A percentile compares a stretch with the other conserved stretches of the same genome.
Evolutionary conservation across 768 basidiomycete species (phyloP).

Genomic region (Podaxis sp.): DNA sequence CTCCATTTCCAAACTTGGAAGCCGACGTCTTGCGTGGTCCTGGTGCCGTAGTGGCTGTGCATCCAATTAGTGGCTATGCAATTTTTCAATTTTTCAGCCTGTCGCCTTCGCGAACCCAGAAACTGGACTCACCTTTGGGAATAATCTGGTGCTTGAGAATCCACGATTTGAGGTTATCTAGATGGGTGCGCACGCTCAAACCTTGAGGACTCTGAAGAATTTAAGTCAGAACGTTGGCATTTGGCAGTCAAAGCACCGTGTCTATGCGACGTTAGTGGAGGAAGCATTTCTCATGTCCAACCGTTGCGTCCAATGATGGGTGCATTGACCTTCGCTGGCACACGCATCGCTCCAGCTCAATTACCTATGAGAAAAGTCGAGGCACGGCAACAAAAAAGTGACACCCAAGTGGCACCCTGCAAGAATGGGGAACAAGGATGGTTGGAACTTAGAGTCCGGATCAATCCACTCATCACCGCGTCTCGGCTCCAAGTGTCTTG

Average conservation of each 20-base stretch:
- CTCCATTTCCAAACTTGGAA: slow-evolving; percentile 3
- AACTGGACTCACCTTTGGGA: background rate
- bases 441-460: background rate
- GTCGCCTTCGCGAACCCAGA: background rate
- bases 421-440: too few relatives aligned
- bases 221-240: background rate
- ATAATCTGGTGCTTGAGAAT: background rate
- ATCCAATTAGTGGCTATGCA: background rate
- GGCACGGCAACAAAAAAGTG: background rate
- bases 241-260: background rate
- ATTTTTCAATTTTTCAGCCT: background rate
- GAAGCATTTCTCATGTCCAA: background rate
- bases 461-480: background rate
- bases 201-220: background rate
- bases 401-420: too few relatives aligned
- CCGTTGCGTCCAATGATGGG: background rate
- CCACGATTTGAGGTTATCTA: background rate
- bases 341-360: background rate
- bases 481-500: background rate
- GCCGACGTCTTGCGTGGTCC: slow-evolving; percentile 8
- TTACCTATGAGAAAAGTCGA: background rate
- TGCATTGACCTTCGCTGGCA: background rate
- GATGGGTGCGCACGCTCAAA: background rate
- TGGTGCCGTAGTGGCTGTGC: slow-evolving; percentile 3
- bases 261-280: background rate